These are phyloP conservation scores for Malus hybrid DNA, from an alignment of 331 rosid species.

Conservation along the genomic window DNA sequence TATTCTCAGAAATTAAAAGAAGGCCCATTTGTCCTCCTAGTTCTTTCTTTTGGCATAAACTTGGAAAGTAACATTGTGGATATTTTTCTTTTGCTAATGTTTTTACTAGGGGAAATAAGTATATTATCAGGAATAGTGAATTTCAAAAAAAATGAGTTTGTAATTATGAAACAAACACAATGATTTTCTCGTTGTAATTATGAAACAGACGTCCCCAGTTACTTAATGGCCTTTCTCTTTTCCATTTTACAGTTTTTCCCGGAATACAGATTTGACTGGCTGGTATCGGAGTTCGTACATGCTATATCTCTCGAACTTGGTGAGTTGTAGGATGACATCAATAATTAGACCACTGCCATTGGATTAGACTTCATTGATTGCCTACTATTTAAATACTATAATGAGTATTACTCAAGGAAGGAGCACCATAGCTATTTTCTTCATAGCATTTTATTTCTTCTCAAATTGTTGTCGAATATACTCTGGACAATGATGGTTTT, in stretches of 20 bases:
- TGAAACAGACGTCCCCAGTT: neutral
- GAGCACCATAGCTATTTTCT: neutral
- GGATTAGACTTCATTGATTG: neutral
- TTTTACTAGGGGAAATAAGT: neutral
- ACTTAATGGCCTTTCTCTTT: neutral
- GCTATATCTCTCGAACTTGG: conserved; percentile 69
- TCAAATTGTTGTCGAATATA: neutral
- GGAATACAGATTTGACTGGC: conserved; percentile 73
- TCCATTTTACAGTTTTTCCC: conserved; percentile 59
- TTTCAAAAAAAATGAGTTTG: neutral
- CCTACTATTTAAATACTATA: neutral
- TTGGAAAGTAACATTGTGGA: neutral
- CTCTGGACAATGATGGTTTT: conserved; percentile 7
- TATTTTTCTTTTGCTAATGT: no score
- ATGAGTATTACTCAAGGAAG: neutral
- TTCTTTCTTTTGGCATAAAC: neutral
- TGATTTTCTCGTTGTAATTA: neutral
- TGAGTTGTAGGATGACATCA: conserved; percentile 24
- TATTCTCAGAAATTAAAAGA: neutral
- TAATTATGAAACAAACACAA: neutral
- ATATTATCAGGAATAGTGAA: neutral
- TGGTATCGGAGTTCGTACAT: conserved; percentile 50
- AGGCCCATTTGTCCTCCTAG: neutral
- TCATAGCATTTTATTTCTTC: neutral
- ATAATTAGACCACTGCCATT: neutral